Evolutionary conservation across 2,329 filamentous ascomycete genomes (phyloP).

Genomic region (Teratosphaeriaceae sp.): DNA sequence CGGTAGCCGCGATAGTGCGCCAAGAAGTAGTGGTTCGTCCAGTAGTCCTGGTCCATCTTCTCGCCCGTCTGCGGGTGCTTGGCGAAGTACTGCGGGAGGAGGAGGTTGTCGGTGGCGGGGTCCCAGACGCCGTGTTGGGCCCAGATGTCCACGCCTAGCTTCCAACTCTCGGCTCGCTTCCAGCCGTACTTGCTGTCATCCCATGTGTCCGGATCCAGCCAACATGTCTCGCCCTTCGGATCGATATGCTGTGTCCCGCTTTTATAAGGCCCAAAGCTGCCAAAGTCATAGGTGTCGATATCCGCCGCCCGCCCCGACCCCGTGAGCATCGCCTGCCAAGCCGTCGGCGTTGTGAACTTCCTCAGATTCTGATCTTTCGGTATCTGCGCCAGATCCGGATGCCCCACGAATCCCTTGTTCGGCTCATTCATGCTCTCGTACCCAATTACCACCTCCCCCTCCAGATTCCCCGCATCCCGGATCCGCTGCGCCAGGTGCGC

Average conservation of each 20-base stretch:
- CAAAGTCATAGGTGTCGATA: slow-evolving; percentile 88
- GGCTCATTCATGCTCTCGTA: slow-evolving; percentile 98
- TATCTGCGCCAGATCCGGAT: slow-evolving; percentile 71
- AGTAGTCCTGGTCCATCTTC: slow-evolving; percentile 70
- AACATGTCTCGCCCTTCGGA: slow-evolving; percentile 76
- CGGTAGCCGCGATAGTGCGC: slow-evolving; percentile 72
- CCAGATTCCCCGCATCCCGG: slow-evolving; percentile 80
- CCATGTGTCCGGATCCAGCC: slow-evolving; percentile 68
- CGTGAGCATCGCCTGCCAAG: slow-evolving; percentile 87
- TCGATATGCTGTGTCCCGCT: slow-evolving; percentile 77
- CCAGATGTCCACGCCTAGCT: slow-evolving; percentile 91
- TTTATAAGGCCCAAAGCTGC: slow-evolving; percentile 85
- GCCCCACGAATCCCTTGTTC: slow-evolving; percentile 78
- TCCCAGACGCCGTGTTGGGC: slow-evolving; percentile 97
- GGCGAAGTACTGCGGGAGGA: slow-evolving; percentile 83
- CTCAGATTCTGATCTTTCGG: slow-evolving; percentile 84
- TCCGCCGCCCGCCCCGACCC: slow-evolving; percentile 90
- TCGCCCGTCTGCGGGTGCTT: slow-evolving; percentile 69
- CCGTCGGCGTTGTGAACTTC: slow-evolving; percentile 87
- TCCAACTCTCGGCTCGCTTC: slow-evolving; percentile 83
- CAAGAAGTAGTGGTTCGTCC: slow-evolving; percentile 90
- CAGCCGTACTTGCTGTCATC: slow-evolving; percentile 86
- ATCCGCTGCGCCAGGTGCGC: slow-evolving; percentile 77
- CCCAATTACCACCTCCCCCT: slow-evolving; percentile 80
- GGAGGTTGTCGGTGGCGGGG: slow-evolving; percentile 63